Conservation (phyloP, 257 asterid species). For the Solanum paucissectum region DNA sequence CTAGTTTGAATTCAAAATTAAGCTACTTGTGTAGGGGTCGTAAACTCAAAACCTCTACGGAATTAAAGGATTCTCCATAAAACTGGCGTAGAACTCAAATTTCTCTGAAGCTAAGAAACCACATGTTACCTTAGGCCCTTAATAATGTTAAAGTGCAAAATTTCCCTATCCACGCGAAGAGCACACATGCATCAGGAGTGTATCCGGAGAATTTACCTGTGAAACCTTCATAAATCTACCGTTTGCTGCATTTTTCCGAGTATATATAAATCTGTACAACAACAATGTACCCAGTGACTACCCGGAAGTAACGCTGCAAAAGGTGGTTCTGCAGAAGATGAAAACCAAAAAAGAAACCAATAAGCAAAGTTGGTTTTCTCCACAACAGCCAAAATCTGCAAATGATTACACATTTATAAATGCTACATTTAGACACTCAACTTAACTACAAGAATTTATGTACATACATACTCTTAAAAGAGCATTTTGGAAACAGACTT, state of each 20-base stretch:
- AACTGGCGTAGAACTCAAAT: not conserved
- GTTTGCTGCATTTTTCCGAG: not conserved
- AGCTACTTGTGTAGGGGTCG: not conserved
- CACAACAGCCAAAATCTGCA: not conserved
- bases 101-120: not conserved
- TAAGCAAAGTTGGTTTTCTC: not conserved
- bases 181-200: not conserved
- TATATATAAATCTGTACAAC: not conserved
- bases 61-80: too few relatives aligned
- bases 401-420: not conserved
- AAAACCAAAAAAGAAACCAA: not conserved
- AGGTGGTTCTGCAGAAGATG: not conserved
- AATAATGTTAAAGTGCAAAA: not conserved
- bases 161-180: not conserved
- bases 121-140: not conserved
- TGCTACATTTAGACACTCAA: not conserved
- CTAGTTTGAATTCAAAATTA: not conserved
- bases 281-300: not conserved
- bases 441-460: not conserved
- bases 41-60: not conserved
- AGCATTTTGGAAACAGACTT: not conserved
- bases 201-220: too few relatives aligned
- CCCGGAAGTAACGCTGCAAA: not conserved
- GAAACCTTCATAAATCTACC: not conserved
- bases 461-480: not conserved